A percentile compares a stretch with the other conserved stretches of the same genome.
Conservation (phyloP, 2,329 filamentous ascomycete species). For the Alternaria angustiovoidea region DNA sequence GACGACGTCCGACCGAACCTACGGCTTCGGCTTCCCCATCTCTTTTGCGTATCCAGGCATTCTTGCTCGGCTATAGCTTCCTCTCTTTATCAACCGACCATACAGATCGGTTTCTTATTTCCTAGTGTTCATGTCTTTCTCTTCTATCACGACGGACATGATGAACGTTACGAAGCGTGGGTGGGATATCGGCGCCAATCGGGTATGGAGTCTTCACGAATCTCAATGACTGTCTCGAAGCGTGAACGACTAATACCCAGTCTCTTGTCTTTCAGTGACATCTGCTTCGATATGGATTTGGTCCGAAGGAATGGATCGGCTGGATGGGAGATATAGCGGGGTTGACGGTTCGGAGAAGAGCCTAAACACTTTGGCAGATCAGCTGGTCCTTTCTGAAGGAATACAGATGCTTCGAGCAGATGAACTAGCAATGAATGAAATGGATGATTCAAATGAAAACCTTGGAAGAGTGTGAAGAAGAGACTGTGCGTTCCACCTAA, state of each 20-base stretch:
- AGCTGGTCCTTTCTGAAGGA: conserved; percentile 20
- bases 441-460: conserved; percentile 15
- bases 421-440: conserved; percentile 32
- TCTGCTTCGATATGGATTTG: conserved; percentile 24
- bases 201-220: conserved; percentile 26
- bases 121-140: conserved; percentile 21
- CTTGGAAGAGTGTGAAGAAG: conserved; percentile 20
- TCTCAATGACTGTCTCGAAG: conserved; percentile 31
- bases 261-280: conserved; percentile 25
- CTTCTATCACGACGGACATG: conserved; percentile 39
- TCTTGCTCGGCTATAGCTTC: conserved; percentile 29
- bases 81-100: conserved; percentile 27
- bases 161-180: conserved; percentile 32
- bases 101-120: conserved; percentile 26
- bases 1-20: not conserved
- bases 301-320: conserved; percentile 9
- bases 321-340: conserved; percentile 11
- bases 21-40: conserved; percentile 20
- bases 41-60: conserved; percentile 38
- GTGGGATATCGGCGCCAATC: conserved; percentile 18
- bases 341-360: conserved; percentile 4
- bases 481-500: conserved; percentile 28
- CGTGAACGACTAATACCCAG: conserved; percentile 33
- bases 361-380: conserved; percentile 22
- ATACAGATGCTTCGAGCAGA: conserved; percentile 23